A percentile compares a stretch with the other conserved stretches of the same genome.
Conservation (phyloP, 148 eudicot genomes). For the Persicaria tinctoria region DNA sequence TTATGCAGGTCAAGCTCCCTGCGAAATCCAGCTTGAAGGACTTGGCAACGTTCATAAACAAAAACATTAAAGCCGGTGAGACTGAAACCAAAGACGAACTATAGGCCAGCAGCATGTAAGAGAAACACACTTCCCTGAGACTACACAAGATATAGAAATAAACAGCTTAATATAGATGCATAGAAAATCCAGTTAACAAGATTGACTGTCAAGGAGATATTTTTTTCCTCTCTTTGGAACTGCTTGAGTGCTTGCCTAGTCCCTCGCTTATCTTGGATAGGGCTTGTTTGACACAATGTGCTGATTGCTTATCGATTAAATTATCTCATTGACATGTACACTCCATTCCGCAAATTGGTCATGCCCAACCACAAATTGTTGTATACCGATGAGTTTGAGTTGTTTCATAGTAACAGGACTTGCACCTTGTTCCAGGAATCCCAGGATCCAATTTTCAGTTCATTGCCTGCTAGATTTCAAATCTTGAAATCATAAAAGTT, state of each 20-base stretch:
- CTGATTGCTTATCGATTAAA: not conserved
- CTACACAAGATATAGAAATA: not conserved
- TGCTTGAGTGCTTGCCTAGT: not conserved
- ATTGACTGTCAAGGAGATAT: not conserved
- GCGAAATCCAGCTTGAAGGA: conserved; percentile 71
- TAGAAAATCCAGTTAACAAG: not conserved
- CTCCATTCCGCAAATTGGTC: not conserved
- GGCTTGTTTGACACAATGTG: no score
- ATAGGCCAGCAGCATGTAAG: conserved; percentile 24
- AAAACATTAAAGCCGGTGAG: conserved; percentile 41
- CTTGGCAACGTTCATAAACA: conserved; percentile 68
- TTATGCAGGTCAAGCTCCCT: conserved; percentile 54
- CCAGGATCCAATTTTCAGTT: no score
- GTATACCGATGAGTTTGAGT: not conserved
- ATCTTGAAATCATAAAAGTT: no score
- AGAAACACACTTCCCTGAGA: not conserved
- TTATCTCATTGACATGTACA: not conserved
- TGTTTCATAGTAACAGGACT: not conserved
- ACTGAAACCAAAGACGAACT: conserved; percentile 54
- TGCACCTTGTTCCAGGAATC: no score
- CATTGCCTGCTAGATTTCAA: no score
- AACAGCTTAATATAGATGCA: not conserved
- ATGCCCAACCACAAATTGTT: not conserved
- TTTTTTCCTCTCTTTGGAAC: not conserved
- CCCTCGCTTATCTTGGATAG: no score